A percentile compares a stretch with the other conserved stretches of the same genome.
Evolutionary conservation across 139 green algal species (phyloP).

Genomic region (Yamagishiella unicocca): DNA sequence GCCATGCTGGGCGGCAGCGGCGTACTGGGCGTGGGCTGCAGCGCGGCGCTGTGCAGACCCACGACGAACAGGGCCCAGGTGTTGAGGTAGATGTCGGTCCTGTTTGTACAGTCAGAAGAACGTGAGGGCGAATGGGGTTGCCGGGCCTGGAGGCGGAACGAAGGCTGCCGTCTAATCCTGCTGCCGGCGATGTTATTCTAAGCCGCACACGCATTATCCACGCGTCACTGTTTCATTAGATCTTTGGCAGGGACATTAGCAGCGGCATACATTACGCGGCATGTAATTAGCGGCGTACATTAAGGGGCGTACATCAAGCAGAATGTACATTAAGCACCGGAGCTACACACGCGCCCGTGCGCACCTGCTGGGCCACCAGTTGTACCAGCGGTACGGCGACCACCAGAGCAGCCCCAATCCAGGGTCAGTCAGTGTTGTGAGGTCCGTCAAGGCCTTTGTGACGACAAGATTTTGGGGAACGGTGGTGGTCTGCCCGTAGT

Average conservation of each 20-base stretch:
- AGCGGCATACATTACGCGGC: too few relatives aligned
- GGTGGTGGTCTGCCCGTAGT: background rate
- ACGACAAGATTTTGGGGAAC: background rate
- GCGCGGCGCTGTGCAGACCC: background rate
- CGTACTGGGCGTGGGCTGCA: background rate
- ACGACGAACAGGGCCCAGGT: constrained; percentile 55
- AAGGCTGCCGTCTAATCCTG: too few relatives aligned
- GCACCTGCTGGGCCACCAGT: background rate
- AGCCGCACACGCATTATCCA: too few relatives aligned
- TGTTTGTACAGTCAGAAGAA: background rate
- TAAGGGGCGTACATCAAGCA: too few relatives aligned
- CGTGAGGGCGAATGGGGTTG: background rate
- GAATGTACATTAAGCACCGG: too few relatives aligned
- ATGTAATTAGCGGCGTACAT: too few relatives aligned
- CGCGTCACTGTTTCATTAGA: too few relatives aligned
- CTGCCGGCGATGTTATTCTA: too few relatives aligned
- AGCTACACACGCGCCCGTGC: too few relatives aligned
- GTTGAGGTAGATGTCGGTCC: constrained; percentile 55
- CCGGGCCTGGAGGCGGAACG: too few relatives aligned
- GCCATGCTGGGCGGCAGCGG: background rate
- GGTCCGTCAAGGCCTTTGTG: background rate
- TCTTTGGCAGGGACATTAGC: too few relatives aligned
- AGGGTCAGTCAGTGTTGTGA: background rate
- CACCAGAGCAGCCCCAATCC: constrained; percentile 44
- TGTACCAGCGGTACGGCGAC: background rate